phyloP scores from a whole-genome alignment of 441 rosid species.

The Eutrema salsugineum region DNA sequence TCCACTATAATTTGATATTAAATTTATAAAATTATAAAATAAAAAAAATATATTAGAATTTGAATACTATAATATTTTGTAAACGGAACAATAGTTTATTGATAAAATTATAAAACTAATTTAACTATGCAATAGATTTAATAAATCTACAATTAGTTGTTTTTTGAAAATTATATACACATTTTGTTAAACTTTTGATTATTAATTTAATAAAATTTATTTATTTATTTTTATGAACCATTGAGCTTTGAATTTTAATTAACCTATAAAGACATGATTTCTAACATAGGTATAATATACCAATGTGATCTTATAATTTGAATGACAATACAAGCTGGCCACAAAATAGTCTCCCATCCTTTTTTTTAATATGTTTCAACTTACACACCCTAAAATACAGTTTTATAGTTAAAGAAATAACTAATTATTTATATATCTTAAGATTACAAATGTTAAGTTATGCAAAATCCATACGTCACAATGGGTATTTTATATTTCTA shows the following conservation, averaged over 20 bases:
- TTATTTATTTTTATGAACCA: no score
- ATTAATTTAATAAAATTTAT: neutral
- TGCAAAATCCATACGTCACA: no score
- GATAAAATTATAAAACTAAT: neutral
- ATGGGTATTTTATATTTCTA: no score
- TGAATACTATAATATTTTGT: neutral
- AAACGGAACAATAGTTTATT: neutral
- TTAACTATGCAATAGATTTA: neutral
- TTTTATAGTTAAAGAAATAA: no score
- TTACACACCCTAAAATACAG: no score
- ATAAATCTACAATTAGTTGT: neutral
- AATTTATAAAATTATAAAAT: neutral
- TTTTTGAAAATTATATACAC: neutral
- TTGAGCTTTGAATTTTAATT: no score
- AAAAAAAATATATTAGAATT: neutral
- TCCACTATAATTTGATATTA: neutral
- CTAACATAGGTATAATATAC: no score
- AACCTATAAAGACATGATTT: no score
- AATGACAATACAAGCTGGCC: neutral
- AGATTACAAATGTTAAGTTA: no score
- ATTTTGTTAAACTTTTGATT: neutral
- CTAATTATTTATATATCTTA: no score
- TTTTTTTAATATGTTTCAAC: neutral
- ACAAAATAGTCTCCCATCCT: neutral
- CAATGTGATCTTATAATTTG: neutral